These are phyloP conservation scores for Pythium sp. DNA, from an alignment of 352 stramenopile genomes.

Conservation along the genomic window DNA sequence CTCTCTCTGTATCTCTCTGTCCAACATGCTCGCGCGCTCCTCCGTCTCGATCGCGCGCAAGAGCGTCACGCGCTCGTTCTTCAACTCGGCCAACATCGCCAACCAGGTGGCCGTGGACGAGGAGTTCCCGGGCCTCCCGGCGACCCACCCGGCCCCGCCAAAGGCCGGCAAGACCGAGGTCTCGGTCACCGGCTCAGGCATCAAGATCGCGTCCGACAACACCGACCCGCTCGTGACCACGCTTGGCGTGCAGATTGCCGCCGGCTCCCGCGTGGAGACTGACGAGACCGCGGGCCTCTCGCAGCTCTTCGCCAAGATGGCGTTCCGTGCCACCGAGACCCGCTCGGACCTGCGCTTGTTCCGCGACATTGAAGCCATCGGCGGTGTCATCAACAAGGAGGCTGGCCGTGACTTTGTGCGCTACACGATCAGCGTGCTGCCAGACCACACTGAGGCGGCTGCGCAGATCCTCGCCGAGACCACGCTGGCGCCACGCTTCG, in stretches of 20 bases:
- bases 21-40: conserved; percentile 31
- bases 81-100: conserved; percentile 57
- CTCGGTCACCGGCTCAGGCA: conserved; percentile 43
- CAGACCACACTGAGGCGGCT: conserved; percentile 59
- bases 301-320: conserved; percentile 82
- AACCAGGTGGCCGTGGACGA: conserved; percentile 55
- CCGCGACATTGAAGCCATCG: conserved; percentile 81
- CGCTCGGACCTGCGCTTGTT: conserved; percentile 81
- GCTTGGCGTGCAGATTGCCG: conserved; percentile 61
- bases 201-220: conserved; percentile 65
- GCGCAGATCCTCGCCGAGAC: conserved; percentile 80
- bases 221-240: conserved; percentile 42
- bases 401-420: conserved; percentile 74
- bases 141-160: conserved; percentile 28
- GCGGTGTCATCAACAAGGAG: conserved; percentile 54
- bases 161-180: conserved; percentile 33
- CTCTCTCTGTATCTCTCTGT: background rate
- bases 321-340: conserved; percentile 69
- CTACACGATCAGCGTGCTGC: conserved; percentile 76
- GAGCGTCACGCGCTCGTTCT: conserved; percentile 50
- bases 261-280: conserved; percentile 60
- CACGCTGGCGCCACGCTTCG: conserved; percentile 71
- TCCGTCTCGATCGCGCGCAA: conserved; percentile 29
- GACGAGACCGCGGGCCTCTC: conserved; percentile 72
- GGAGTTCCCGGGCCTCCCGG: conserved; percentile 57